Percentiles rank a stretch among this genome's conserved stretches.
Evolutionary conservation across 768 basidiomycete genomes (phyloP).

Genomic region (Psilocybe sp.): DNA sequence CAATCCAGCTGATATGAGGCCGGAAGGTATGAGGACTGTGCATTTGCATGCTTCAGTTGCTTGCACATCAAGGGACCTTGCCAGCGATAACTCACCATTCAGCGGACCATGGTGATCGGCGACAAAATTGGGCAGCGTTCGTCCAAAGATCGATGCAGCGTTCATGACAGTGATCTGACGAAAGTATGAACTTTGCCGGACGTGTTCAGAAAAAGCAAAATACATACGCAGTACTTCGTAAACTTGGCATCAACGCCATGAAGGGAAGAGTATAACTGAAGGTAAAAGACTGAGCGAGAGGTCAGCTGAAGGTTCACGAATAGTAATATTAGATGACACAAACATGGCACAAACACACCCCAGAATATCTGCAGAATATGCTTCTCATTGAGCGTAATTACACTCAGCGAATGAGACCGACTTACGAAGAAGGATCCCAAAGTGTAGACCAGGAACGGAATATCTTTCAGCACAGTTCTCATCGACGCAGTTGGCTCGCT

Average conservation of each 20-base stretch:
- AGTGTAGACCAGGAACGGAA: constrained; percentile 38
- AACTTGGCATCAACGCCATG: constrained; percentile 35
- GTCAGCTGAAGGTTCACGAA: not conserved
- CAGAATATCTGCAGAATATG: constrained; percentile 35
- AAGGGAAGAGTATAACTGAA: constrained; percentile 43
- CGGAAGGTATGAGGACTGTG: constrained; percentile 41
- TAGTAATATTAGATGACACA: constrained; percentile 10
- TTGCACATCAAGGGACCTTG: not conserved
- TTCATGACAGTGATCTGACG: constrained; percentile 51
- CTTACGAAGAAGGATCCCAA: constrained; percentile 38
- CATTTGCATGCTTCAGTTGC: not conserved
- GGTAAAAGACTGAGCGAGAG: constrained; percentile 41
- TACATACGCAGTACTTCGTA: constrained; percentile 42
- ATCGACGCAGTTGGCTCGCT: constrained; percentile 18
- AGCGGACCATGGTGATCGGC: constrained; percentile 49
- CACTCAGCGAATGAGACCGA: constrained; percentile 1
- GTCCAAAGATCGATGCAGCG: constrained; percentile 53
- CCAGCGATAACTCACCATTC: constrained; percentile 33
- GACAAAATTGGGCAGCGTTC: constrained; percentile 53
- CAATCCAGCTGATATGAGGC: constrained; percentile 38
- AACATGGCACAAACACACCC: constrained; percentile 52
- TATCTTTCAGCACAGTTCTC: constrained; percentile 35
- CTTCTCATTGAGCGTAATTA: not conserved
- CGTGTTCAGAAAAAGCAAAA: not conserved
- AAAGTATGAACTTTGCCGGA: not conserved